Evolutionary conservation across 1,284 basidiomycete species (phyloP).

Genomic region (Termitomyces sp.): DNA sequence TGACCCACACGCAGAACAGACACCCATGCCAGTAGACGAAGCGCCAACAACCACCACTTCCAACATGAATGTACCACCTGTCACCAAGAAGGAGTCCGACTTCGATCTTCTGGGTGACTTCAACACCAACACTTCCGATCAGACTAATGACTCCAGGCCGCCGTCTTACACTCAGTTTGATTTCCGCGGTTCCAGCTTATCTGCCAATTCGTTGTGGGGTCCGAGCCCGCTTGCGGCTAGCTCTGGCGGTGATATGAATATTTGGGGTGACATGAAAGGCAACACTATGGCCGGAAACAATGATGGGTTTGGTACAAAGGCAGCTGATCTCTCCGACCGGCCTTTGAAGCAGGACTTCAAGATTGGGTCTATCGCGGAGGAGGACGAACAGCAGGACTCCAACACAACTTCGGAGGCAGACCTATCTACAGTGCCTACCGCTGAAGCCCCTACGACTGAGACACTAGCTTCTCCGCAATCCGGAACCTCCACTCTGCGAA

Average conservation of each 20-base stretch:
- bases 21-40: neutral
- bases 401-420: too few relatives aligned
- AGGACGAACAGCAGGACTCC: neutral
- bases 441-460: neutral
- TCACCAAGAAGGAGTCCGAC: neutral
- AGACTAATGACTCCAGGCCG: neutral
- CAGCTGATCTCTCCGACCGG: neutral
- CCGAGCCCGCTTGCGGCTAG: neutral
- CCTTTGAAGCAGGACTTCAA: neutral
- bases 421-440: neutral
- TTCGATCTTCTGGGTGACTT: neutral
- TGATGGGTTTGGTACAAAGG: neutral
- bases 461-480: neutral
- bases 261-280: neutral
- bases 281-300: neutral
- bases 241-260: neutral
- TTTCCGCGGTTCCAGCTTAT: neutral
- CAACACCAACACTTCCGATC: neutral
- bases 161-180: neutral
- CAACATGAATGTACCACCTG: neutral
- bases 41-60: too few relatives aligned
- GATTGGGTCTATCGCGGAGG: too few relatives aligned
- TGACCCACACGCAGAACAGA: neutral
- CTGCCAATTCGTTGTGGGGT: neutral
- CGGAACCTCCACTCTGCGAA: neutral